Base-by-base conservation (phyloP, 306 rosid genomes). In the Fagus crenata region DNA sequence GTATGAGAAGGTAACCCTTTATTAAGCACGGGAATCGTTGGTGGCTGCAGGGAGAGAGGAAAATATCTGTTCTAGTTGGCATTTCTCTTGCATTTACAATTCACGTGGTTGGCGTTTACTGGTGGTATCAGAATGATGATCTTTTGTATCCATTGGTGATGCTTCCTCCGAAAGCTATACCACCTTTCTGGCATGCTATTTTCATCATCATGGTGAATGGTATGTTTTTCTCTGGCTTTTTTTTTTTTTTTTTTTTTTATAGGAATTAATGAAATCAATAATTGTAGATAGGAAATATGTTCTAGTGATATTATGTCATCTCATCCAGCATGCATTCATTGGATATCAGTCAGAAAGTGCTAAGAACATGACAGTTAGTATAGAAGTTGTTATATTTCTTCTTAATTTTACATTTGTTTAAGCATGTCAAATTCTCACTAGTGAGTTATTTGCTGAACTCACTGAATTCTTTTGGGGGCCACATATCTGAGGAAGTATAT, bases 41-140 rank as follows among this genome's bases (percentile, higher is more conserved):
- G 67, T 67, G 87, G 81, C 76, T 87, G 87, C 92, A 95, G 99
- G 99, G 99, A 71, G 99, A 95, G 88, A 95, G 99, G 85, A 95
- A 89, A 78, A 72, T 90, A 7, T 85, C 90, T 43, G 81, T 95
- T 74, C 86, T 95, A 73, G 74, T 89, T 59, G 82, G 89, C 80
- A 89, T 95, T 74, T 77, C 97, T 80, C 77, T 95, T 81, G 97
- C 91, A 73, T 95, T 95, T 76, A 72, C 89, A 9, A 78, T 87
- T 75, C 99, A 95, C 49, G 92, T 95, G 71, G 81, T 90, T 84
- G 90, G 87, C 58, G 92, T 95, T 67, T 95, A 95, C 81, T 95
- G 99, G 99, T 95, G 97, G 97, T 95, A 85, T 87, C 97, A 89
- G 83, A 90, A 95, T 81, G 97, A 88, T 74, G 93, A 92, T 84